Conservation (phyloP, 768 basidiomycete species). For the Phanerodontia chrysosporium region DNA sequence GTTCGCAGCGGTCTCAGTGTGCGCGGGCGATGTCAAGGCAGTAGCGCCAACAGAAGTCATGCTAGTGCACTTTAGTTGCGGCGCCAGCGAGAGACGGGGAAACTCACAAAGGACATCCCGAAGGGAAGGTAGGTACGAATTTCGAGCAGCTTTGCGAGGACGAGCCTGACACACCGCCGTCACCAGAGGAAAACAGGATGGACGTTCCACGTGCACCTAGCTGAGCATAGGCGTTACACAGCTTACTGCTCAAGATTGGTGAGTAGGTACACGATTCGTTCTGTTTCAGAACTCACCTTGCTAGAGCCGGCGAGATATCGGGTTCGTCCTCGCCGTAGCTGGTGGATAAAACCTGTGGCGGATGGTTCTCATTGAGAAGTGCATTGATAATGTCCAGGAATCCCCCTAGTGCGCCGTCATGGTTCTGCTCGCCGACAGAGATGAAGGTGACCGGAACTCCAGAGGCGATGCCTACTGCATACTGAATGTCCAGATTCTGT, state of each 20-base stretch:
- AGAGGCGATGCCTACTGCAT: constrained; percentile 34
- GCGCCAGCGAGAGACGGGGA: neutral
- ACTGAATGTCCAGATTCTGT: constrained; percentile 26
- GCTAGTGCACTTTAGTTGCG: neutral
- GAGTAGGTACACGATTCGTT: neutral
- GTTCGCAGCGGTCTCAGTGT: constrained; percentile 50
- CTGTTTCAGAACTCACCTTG: constrained; percentile 31
- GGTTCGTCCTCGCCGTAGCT: constrained; percentile 73
- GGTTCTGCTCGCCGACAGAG: constrained; percentile 34
- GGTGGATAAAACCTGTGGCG: constrained; percentile 59
- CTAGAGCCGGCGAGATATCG: constrained; percentile 54
- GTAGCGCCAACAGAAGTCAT: constrained; percentile 71
- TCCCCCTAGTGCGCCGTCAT: constrained; percentile 20
- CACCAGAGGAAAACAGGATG: constrained; percentile 64
- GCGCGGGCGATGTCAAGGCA: constrained; percentile 12
- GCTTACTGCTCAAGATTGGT: constrained; percentile 37
- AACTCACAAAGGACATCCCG: constrained; percentile 31
- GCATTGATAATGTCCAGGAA: constrained; percentile 52
- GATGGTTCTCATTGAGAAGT: constrained; percentile 36
- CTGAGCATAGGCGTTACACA: constrained; percentile 59
- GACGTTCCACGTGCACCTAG: constrained; percentile 68
- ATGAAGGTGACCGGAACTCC: constrained; percentile 50
- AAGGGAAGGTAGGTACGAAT: constrained; percentile 56
- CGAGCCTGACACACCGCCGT: constrained; percentile 59
- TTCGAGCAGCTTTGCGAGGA: constrained; percentile 35